Base-by-base conservation (phyloP, 2,329 filamentous ascomycete species). In the Sclerotinia glacialis region DNA sequence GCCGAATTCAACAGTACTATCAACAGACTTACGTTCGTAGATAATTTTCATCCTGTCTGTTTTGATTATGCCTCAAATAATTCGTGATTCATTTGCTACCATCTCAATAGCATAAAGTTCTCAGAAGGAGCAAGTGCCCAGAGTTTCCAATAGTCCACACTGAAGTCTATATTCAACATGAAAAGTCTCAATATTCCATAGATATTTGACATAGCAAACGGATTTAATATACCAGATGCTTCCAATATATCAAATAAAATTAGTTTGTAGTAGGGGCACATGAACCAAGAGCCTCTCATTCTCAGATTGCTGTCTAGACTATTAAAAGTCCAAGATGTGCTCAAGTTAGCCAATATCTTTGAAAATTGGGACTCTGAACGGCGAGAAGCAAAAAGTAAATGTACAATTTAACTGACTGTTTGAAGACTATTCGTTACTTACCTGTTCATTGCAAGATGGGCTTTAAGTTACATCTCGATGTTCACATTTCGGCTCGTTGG, bases 381-480 rank as follows among this genome's bases (percentile, higher is more conserved):
- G n/a, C 28, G 2, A 26, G 14, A 16, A 0, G 11, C 5, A 37
- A 26, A 1, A n/a, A 49, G n/a, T 16, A 37, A 23, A 61, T 21
- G 40, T 31, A 42, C 34, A 31, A 28, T 2, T n/a, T 6, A n/a
- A 52, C 64, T 65, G 18, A 65, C 46, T 34, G 8, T 47, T 37
- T 31, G 12, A 68, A 86, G 84, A 1, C 78, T 93, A 0, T 91
- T 88, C 76, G 86, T 92, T 72, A 83, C 92, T 65, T 86, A 86
- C 65, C 79, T 93, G 8, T 93, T 92, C 75, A 77, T 92, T 50
- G 89, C 79, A 18, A 86, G 88, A 58, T 87, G 90, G 70, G 74
- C 79, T 23, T 78, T 90, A 50, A 85, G 84, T 68, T 92, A 91
- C 69, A 78, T 88, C 67, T 83, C 83, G 70, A 85, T 85, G 76